Evolutionary conservation across 306 rosid species (phyloP).

Genomic region (Geum urbanum): DNA sequence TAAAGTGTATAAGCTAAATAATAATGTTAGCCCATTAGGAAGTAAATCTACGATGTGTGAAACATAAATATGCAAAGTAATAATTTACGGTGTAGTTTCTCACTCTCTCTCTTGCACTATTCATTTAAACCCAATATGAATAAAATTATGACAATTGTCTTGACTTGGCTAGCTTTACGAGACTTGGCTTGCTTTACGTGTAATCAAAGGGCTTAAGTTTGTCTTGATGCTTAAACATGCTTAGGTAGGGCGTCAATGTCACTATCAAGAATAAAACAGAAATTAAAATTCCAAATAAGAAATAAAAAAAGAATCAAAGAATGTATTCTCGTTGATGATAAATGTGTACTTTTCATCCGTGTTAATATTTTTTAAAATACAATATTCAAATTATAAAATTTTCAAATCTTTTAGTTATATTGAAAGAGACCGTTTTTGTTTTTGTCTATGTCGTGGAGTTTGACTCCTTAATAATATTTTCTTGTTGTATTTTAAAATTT

Average conservation of each 20-base stretch:
- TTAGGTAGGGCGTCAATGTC: conserved; percentile 34
- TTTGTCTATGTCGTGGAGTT: neutral
- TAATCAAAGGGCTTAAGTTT: conserved; percentile 6
- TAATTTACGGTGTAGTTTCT: no score
- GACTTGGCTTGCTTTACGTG: neutral
- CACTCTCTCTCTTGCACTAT: no score
- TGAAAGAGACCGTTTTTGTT: neutral
- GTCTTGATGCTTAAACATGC: conserved; percentile 3
- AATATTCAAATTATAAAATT: neutral
- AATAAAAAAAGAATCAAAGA: conserved; percentile 2
- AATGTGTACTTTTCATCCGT: conserved; percentile 9
- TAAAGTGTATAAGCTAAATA: no score
- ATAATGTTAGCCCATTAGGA: no score
- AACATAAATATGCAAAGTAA: no score
- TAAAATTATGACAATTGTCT: no score
- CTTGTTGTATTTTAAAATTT: neutral
- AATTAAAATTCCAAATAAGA: conserved; percentile 37
- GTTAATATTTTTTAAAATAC: conserved; percentile 18
- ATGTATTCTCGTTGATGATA: conserved; percentile 20
- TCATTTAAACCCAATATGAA: no score
- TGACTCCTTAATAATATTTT: neutral
- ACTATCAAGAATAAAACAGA: conserved; percentile 22
- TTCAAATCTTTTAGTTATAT: neutral
- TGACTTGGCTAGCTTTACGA: no score
- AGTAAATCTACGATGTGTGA: no score